Evolutionary conservation across 805 yeast genomes (phyloP).

Genomic region (Suhomyces canberraensis): DNA sequence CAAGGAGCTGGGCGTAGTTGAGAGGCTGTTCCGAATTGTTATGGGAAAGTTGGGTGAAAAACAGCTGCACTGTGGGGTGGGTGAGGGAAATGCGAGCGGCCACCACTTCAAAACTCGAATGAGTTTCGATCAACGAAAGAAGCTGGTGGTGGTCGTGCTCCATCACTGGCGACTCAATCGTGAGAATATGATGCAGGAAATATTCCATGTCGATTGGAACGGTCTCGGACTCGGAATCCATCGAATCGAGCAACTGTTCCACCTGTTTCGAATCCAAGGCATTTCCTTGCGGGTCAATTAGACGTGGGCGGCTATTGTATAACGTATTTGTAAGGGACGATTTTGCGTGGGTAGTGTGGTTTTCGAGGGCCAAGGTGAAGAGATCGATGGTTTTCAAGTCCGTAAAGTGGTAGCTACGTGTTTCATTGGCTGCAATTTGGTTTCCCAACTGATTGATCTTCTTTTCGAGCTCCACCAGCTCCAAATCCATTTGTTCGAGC

Average conservation of each 20-base stretch:
- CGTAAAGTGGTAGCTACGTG: conserved; percentile 31
- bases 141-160: conserved; percentile 22
- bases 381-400: conserved; percentile 27
- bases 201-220: conserved; percentile 32
- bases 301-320: background rate
- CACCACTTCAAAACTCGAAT: conserved; percentile 24
- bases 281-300: background rate
- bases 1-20: conserved; percentile 17
- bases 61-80: conserved; percentile 12
- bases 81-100: conserved; percentile 23
- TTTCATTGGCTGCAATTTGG: conserved; percentile 6
- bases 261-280: background rate
- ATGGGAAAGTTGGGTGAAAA: conserved; percentile 7
- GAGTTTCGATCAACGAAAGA: conserved; percentile 18
- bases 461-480: conserved; percentile 13
- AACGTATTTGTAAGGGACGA: background rate
- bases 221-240: background rate
- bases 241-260: background rate
- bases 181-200: conserved; percentile 23
- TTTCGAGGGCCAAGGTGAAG: conserved; percentile 23
- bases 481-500: conserved; percentile 20
- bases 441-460: conserved; percentile 10
- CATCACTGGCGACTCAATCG: conserved; percentile 28
- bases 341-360: background rate
- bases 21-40: background rate